Base-by-base conservation (phyloP, 78 protist genomes). In the Dictyostelium intermedium region DNA sequence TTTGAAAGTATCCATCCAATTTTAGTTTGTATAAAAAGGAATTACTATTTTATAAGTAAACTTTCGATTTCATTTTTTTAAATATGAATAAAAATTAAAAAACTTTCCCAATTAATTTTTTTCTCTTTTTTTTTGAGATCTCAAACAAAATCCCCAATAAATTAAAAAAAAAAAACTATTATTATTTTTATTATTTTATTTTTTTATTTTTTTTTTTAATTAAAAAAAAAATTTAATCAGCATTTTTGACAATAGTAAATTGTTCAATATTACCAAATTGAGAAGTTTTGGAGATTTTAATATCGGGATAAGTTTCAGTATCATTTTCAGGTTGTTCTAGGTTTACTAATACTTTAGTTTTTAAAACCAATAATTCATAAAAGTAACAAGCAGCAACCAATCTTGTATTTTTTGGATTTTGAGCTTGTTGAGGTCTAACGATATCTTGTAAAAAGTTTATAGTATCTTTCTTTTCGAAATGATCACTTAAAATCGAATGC, bases 341-440 rank as follows among this genome's bases (percentile, higher is more conserved):
- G 18, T 84, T 60, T 5, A 92, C 70, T 27, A 92, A 32, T 25
- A 35, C 85, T 72, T 92, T 92, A 2, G 91, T 92, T 47, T 83
- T 92, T 20, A 92, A 32, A 23, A 92, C 80, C 3, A 92, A 63
- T 18, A 92, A 14, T 85, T 92, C 96, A 60, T 85, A 92, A 70
- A 92, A 92, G 30, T 53, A 70, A 56, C 91, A 83, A 32, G 93
- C 93, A 1, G 86, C 87, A 0, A 43, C 85, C 2, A 47, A 35
- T 41, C 60, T 35, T 41, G 35, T 27, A n/a, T 63, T 63, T 30
- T 9, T 69, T 20, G 47, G 18, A 27, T 50, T 60, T 56, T 72
- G 30, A n/a, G 34, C 43, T 14, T 47, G 35, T 30, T 83, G 34
- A 25, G 87, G 84, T 25, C 34, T 18, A 41, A 41, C 47, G 34